Base-by-base conservation (phyloP, 768 basidiomycete genomes). In the Pleurotus sapidus region DNA sequence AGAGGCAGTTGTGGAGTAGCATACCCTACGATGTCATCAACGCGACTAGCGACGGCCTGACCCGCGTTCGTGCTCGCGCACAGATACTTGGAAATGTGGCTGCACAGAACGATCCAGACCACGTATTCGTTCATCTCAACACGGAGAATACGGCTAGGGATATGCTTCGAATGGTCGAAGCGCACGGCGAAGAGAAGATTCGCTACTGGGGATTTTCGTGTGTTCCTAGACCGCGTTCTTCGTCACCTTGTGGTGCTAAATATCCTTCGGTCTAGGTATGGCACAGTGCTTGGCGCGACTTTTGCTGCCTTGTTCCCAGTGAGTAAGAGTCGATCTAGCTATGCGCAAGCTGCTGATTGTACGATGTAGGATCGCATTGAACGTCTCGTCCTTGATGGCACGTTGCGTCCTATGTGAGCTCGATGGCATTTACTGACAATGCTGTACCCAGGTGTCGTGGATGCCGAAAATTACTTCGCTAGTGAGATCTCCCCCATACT, bases 61-160 rank as follows among this genome's bases (percentile, higher is more conserved):
- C 70, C 1, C 58, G 62, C 3, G 56, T 57, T 3, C 73, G 71
- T 73, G 74, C 73, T 0, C 66, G 67, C 14, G 62, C 68, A 15
- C 64, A 67, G 53, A 57, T 72, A 50, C 40, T 65, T 18, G 69
- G 72, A 9, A 61, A 65, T 42, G 60, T 75, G n/a, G 75, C 72
- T 14, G 60, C 55, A 14, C 49, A 56, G 20, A 49, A 46, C 14
- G 66, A 65, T 38, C 30, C 8, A 34, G 59, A 68, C 24, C 69
- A 67, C 1, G 67, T 64, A 46, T 46, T 74, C 55, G 49, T 54
- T 25, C 67, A 70, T 56, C 67, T 76, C 40, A 74, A 70, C 30
- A 75, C 72, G 1, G 74, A 73, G 3, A 63, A 72, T 46, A 73
- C 71, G 4, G 74, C 74, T 4, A 56, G 68, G 9, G 74, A 76